These are phyloP conservation scores for Collybiopsis luxurians DNA, from an alignment of 768 basidiomycete species.

Conservation along the genomic window DNA sequence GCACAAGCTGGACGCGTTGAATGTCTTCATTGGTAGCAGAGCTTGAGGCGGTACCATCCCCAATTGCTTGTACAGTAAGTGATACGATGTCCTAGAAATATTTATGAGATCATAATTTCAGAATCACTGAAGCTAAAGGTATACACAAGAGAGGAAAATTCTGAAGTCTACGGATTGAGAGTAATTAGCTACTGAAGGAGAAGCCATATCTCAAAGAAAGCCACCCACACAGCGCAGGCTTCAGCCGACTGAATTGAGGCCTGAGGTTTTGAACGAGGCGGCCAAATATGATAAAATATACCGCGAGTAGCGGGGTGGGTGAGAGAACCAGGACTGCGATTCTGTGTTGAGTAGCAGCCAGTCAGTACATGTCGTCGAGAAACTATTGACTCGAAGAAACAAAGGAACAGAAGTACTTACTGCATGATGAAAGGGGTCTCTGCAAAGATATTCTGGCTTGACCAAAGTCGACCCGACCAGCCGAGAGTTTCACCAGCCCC, in stretches of 20 bases:
- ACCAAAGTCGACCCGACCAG: slow-evolving; percentile 42
- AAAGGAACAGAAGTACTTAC: too few relatives aligned
- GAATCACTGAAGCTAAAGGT: too few relatives aligned
- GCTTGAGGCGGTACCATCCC: slow-evolving; percentile 46
- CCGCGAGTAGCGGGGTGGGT: slow-evolving; percentile 56
- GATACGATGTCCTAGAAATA: slow-evolving; percentile 41
- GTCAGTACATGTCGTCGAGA: too few relatives aligned
- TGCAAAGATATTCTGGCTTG: slow-evolving; percentile 16
- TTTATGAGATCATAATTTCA: neutral
- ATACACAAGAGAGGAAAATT: slow-evolving; percentile 38
- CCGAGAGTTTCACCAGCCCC: slow-evolving; percentile 39
- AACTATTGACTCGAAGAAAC: too few relatives aligned
- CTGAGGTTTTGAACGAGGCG: slow-evolving; percentile 42
- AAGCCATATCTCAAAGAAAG: neutral
- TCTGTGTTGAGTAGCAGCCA: too few relatives aligned
- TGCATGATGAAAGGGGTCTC: slow-evolving; percentile 41
- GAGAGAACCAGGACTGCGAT: slow-evolving; percentile 50
- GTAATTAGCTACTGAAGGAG: neutral
- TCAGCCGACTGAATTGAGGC: slow-evolving; percentile 42
- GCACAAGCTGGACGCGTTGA: too few relatives aligned
- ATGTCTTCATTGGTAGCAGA: slow-evolving; percentile 13
- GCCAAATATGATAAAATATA: slow-evolving; percentile 58
- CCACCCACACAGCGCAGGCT: slow-evolving; percentile 39
- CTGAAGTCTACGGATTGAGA: slow-evolving; percentile 31
- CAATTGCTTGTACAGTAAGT: slow-evolving; percentile 52